A percentile compares a stretch with the other conserved stretches of the same genome.
These are phyloP conservation scores for Megacollybia marginata DNA, from an alignment of 768 basidiomycete genomes.

Conservation along the genomic window DNA sequence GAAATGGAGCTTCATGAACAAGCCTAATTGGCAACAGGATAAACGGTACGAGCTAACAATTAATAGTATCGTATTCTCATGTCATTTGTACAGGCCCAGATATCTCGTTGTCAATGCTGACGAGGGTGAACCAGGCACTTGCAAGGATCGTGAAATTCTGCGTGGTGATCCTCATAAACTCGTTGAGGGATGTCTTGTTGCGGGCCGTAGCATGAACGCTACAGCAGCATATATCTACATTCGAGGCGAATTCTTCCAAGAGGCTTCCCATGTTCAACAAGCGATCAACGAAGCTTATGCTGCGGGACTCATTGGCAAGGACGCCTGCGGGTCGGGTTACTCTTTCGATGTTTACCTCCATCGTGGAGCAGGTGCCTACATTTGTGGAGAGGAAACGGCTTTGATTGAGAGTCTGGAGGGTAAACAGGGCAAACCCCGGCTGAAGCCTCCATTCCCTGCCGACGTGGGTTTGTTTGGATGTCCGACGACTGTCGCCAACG, in stretches of 20 bases:
- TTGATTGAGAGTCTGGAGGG: conserved; percentile 96
- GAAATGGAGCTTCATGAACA: conserved; percentile 99
- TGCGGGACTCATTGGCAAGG: conserved; percentile 79
- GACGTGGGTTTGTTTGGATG: conserved; percentile 97
- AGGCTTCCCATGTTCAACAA: conserved; percentile 89
- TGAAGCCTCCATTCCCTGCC: conserved; percentile 98
- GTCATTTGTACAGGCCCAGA: conserved; percentile 52
- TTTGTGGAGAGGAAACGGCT: conserved; percentile 98
- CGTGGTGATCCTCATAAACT: conserved; percentile 98
- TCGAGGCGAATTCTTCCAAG: conserved; percentile 96
- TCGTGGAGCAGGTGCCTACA: conserved; percentile 96
- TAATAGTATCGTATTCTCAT: not conserved
- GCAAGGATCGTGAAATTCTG: conserved; percentile 98
- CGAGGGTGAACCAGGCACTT: conserved; percentile 97
- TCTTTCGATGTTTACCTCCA: conserved; percentile 98
- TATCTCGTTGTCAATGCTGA: conserved; percentile 98
- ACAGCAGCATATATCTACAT: conserved; percentile 99
- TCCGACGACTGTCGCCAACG: conserved; percentile 95
- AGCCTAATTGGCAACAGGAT: conserved; percentile 97
- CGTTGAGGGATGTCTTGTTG: conserved; percentile 94
- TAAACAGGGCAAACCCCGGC: conserved; percentile 95
- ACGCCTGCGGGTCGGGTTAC: conserved; percentile 90
- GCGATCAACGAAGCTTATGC: conserved; percentile 95
- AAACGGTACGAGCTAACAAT: conserved; percentile 44
- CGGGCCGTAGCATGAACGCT: conserved; percentile 96